Evolutionary conservation across 768 basidiomycete genomes (phyloP).

Genomic region (Trametes sanguinea): DNA sequence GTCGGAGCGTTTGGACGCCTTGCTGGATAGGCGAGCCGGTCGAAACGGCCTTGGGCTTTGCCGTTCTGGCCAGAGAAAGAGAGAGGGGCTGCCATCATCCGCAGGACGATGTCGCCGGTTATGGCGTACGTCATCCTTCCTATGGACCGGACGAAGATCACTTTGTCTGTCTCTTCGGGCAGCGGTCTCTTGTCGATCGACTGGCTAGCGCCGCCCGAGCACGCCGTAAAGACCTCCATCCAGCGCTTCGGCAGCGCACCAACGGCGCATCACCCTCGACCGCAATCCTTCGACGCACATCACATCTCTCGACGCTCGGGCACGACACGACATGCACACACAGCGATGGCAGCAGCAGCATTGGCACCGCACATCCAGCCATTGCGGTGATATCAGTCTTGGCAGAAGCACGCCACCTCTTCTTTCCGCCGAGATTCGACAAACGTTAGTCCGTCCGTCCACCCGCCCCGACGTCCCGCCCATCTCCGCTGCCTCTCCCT

Average conservation of each 20-base stretch:
- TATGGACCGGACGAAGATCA: constrained; percentile 4
- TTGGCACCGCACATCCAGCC: neutral
- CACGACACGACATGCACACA: neutral
- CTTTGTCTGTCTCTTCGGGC: neutral
- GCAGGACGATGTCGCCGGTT: constrained; percentile 10
- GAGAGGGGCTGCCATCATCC: neutral
- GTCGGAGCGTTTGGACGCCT: neutral
- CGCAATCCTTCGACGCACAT: neutral
- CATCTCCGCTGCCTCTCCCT: neutral
- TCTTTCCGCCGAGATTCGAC: constrained; percentile 26
- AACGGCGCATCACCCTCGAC: too few relatives aligned
- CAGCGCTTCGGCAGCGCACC: neutral
- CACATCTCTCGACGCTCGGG: neutral
- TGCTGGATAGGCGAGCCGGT: neutral
- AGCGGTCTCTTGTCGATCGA: neutral
- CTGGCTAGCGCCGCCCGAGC: neutral
- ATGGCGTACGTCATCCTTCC: constrained; percentile 9
- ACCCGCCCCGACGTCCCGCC: neutral
- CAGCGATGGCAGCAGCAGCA: neutral
- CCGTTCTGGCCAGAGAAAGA: neutral
- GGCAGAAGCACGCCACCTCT: constrained; percentile 13
- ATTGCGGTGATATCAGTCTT: constrained; percentile 19
- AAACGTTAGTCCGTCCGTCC: constrained; percentile 21
- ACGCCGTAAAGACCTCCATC: neutral
- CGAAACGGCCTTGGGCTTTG: neutral